Evolutionary conservation across 2,329 filamentous ascomycete genomes (phyloP), one percentile per base, ranked within the genome.

Genomic region (Verticillium tricorpus): DNA sequence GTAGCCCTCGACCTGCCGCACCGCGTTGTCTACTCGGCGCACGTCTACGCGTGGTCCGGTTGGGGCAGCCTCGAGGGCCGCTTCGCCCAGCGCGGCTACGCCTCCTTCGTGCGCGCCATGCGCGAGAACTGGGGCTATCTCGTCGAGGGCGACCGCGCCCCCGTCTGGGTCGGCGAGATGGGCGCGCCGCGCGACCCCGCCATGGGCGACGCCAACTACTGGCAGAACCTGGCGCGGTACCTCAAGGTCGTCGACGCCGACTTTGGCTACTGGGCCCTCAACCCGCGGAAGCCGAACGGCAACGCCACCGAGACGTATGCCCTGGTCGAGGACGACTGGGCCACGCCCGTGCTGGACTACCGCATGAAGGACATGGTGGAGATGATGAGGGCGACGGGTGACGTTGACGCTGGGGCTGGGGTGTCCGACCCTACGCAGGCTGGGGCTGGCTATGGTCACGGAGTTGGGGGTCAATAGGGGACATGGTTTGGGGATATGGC

Each of bases 211-310:
- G 77, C 77, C 61, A 86, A 87, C 68, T 90, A 90, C 75, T 90
- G 87, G 88, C 73, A 75, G 54, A 85, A 89, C 70, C 72, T 90
- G 71, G 76, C 89, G 75, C 78, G 77, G 32, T 88, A 82, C 71
- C 77, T 90, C 62, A 80, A 80, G 68, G 73, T 76, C 2, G 72
- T 85, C 58, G 85, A 89, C 67, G 85, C 84, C 11, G 87, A 89
- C 67, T 89, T 88, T 76, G 88, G 84, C 7, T 90, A 90, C 73
- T 90, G 88, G 88, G 87, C 87, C 17, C 70, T 90, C 66, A 90
- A 90, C 73, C 85, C 87, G 45, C 78, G 85, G 56, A 90, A 90
- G 73, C 84, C 86, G 11, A 80, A 80, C 62, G 76, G 82, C 40
- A 80, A 87, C 70, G 79, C 75, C 57, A 77, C 74, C 35, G 87